These are phyloP conservation scores for Cryptosporidium bovis DNA, from an alignment of 169 alveolate genomes.

Conservation along the genomic window DNA sequence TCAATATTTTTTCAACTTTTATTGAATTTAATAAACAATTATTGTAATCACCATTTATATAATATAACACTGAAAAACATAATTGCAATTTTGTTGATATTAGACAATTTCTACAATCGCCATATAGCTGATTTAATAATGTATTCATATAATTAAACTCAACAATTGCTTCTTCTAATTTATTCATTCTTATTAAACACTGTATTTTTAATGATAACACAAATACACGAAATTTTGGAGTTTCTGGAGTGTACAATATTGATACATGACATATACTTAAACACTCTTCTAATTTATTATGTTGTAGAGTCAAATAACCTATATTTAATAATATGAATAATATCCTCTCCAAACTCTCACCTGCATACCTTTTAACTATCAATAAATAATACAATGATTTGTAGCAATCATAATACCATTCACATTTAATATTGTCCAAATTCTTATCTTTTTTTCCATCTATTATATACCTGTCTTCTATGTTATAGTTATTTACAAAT, in stretches of 20 bases:
- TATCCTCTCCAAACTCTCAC: slow-evolving; percentile 48
- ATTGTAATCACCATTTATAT: slow-evolving; percentile 40
- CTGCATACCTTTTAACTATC: slow-evolving; percentile 26
- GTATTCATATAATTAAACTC: slow-evolving; percentile 50
- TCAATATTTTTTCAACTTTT: slow-evolving; percentile 33
- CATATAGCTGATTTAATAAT: slow-evolving; percentile 52
- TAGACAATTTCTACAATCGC: slow-evolving; percentile 37
- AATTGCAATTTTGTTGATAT: slow-evolving; percentile 41
- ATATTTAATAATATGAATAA: slow-evolving; percentile 28
- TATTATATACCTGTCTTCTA: not conserved
- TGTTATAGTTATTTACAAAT: slow-evolving; percentile 11
- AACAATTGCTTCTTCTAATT: slow-evolving; percentile 51
- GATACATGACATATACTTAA: slow-evolving; percentile 60
- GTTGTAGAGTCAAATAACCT: slow-evolving; percentile 67
- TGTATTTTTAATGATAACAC: slow-evolving; percentile 42
- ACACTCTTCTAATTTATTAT: slow-evolving; percentile 62
- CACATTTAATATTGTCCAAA: slow-evolving; percentile 23
- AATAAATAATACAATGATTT: slow-evolving; percentile 26
- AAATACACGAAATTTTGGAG: slow-evolving; percentile 47
- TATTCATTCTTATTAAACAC: slow-evolving; percentile 43
- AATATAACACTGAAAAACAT: slow-evolving; percentile 49
- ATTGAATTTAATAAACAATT: slow-evolving; percentile 44
- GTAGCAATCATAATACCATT: slow-evolving; percentile 46
- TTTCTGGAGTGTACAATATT: slow-evolving; percentile 51
- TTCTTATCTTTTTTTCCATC: slow-evolving; percentile 22